Evolutionary conservation across 2,329 filamentous ascomycete genomes (phyloP).

Genomic region (Rhynchosporium graminicola): DNA sequence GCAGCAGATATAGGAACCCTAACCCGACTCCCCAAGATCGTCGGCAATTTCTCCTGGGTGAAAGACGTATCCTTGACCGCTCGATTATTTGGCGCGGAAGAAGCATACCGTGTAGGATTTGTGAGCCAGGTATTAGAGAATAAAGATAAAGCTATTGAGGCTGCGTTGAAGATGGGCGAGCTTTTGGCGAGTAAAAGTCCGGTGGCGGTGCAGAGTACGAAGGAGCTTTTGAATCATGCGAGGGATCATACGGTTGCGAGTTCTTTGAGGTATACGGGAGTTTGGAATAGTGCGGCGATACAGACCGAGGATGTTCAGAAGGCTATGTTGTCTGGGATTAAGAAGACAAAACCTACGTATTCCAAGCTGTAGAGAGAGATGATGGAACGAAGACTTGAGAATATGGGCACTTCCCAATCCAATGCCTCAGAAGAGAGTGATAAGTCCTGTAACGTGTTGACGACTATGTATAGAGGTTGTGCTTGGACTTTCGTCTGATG

Average conservation of each 20-base stretch:
- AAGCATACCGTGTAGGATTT: conserved; percentile 70
- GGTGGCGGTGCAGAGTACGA: conserved; percentile 83
- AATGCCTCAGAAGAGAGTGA: not conserved
- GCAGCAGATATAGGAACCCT: conserved; percentile 80
- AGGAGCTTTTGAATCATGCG: conserved; percentile 81
- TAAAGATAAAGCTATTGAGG: conserved; percentile 63
- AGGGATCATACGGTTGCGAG: conserved; percentile 77
- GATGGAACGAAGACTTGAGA: not conserved
- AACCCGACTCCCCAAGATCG: conserved; percentile 70
- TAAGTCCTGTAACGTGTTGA: not conserved
- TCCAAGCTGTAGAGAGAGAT: conserved; percentile 66
- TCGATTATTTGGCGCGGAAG: conserved; percentile 66
- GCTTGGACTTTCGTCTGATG: too few relatives aligned
- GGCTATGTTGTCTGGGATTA: conserved; percentile 73
- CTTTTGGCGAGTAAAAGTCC: conserved; percentile 80
- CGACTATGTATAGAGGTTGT: not conserved
- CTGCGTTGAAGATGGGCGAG: conserved; percentile 62
- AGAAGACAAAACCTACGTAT: conserved; percentile 80
- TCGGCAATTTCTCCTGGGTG: conserved; percentile 72
- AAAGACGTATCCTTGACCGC: conserved; percentile 77
- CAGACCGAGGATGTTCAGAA: conserved; percentile 77
- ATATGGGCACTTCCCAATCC: not conserved
- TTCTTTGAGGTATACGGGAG: conserved; percentile 76
- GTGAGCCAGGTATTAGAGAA: conserved; percentile 64
- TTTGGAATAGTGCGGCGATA: conserved; percentile 85